phyloP scores from a whole-genome alignment of 73 alveolate species.

The Diophrys sp. region DNA sequence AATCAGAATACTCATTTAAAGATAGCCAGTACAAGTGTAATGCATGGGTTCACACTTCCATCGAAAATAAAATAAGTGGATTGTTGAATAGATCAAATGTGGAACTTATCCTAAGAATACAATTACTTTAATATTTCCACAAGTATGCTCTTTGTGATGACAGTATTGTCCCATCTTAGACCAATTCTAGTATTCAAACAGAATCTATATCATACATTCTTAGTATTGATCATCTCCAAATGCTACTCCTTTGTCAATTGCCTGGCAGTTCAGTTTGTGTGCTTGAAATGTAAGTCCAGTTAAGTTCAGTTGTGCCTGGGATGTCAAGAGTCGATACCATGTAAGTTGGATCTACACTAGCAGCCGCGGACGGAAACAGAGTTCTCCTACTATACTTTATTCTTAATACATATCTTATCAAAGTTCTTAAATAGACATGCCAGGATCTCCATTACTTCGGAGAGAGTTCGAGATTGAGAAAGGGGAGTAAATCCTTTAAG shows the following conservation, averaged over 20 bases:
- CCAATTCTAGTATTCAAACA: neutral
- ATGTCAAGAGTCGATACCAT: neutral
- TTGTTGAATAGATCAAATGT: neutral
- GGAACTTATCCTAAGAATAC: neutral
- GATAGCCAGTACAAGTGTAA: neutral
- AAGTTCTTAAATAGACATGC: no score
- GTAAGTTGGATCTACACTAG: neutral
- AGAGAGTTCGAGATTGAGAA: no score
- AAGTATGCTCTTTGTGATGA: neutral
- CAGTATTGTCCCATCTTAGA: neutral
- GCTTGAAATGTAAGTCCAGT: neutral
- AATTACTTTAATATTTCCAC: no score
- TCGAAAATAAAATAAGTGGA: neutral
- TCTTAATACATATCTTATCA: no score
- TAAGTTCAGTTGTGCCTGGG: neutral
- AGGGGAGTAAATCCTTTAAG: no score
- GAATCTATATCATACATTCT: neutral
- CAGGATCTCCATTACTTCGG: no score
- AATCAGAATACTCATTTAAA: neutral
- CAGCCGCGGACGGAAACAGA: neutral
- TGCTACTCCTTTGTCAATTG: neutral
- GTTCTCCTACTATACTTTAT: neutral
- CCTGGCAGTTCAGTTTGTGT: neutral
- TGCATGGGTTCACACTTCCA: neutral
- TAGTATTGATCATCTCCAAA: neutral